Evolutionary conservation across 345 rosid species (phyloP), one percentile per base, ranked within the genome.

Genomic region (Camelina laxa): DNA sequence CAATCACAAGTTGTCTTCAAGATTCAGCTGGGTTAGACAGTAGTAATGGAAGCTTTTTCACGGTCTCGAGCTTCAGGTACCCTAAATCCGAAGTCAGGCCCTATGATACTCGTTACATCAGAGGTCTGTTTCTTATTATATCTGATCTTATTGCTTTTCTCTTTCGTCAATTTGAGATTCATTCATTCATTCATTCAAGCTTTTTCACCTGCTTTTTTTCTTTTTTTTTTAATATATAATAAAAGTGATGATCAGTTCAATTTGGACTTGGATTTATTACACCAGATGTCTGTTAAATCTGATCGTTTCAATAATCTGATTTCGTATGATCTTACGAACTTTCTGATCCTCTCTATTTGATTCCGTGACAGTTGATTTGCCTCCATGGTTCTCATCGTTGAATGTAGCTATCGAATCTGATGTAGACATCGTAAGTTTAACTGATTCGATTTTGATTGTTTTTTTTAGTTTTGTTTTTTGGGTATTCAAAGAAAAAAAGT

Each of bases 361-460:
- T 75, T 67, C 16, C 14, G 17, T 64, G 12, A 33, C 89, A 95
- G 99, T 94, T 74, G 97, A 92, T 78, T 85, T 95, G 81, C 97
- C 97, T 20, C 92, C 83, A 64, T 92, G 92, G 95, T 95, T 95
- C 87, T 87, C 97, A 8, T 87, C 96, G 10, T 31, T 95, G 79
- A 88, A 89, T 61, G 69, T 95, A 36, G 82, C 81, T 47, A 70
- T 92, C 86, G 85, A 85, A 67, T 87, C 97, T 19, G 88, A 89
- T 83, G 97, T 90, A 15, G 87, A 87, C 67, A 80, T 92, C 69
- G 97, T 95, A 84, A 90, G 99, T 87, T 49, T 14, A 6, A 20
- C n/a, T 7, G 3, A 47, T 30, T n/a, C n/a, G n/a, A 24, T 21
- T 66, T 0, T 33, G 1, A 13, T 12, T 33, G 27, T n/a, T 66